phyloP scores from a whole-genome alignment of 148 eudicot species.

The Fagopyrum homotropicum region DNA sequence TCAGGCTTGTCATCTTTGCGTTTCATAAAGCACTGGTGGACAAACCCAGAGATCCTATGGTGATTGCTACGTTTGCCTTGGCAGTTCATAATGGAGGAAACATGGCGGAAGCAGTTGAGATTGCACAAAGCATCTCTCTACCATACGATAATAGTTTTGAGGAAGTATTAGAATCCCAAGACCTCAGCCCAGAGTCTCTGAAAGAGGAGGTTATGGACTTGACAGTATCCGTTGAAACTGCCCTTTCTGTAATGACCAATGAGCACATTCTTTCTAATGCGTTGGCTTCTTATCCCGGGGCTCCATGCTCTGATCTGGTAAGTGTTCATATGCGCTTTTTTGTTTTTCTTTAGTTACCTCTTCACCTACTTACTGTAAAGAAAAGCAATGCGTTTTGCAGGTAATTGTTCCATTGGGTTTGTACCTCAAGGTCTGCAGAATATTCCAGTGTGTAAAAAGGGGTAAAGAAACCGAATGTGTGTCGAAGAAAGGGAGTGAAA shows the following conservation, averaged over 20 bases:
- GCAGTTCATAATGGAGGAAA: constrained; percentile 83
- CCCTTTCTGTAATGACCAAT: constrained; percentile 57
- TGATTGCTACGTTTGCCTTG: constrained; percentile 69
- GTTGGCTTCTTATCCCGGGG: constrained; percentile 57
- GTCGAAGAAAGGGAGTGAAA: constrained; percentile 53
- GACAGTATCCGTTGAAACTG: constrained; percentile 37
- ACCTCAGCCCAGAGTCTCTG: constrained; percentile 21
- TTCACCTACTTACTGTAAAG: no score
- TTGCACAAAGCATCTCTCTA: constrained; percentile 41
- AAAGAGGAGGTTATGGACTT: constrained; percentile 45
- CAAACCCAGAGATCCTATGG: constrained; percentile 60
- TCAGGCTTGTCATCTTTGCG: constrained; percentile 75
- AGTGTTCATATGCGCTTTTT: not conserved
- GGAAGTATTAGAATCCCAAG: constrained; percentile 42
- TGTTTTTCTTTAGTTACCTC: not conserved
- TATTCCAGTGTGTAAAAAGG: constrained; percentile 49
- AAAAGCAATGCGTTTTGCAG: constrained; percentile 26
- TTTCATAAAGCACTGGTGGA: constrained; percentile 65
- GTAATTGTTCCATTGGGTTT: constrained; percentile 55
- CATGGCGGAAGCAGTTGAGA: constrained; percentile 52
- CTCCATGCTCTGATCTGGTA: constrained; percentile 82
- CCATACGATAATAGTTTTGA: constrained; percentile 38
- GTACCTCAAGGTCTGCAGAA: constrained; percentile 41
- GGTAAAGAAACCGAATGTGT: constrained; percentile 44
- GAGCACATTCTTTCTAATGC: constrained; percentile 57